Evolutionary conservation across 164 flowering plant genomes (phyloP), one percentile per base, ranked within the genome.

Genomic region (Tinospora cordifolia): DNA sequence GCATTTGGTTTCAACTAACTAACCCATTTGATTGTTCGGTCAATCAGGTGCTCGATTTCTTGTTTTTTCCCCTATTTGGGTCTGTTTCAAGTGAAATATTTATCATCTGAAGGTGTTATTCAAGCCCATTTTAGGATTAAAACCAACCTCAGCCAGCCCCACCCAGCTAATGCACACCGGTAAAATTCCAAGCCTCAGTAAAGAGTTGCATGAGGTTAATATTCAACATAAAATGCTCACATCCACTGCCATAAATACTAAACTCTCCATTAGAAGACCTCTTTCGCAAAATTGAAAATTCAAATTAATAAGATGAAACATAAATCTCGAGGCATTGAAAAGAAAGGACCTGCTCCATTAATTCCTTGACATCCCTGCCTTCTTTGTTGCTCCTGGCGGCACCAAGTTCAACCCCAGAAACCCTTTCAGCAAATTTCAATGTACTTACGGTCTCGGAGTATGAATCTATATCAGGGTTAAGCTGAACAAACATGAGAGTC

Each of bases 401-500:
- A 57, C 99, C 99, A 0, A 95, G 81, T 84, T 95, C 99, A 67
- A 95, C 89, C 26, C 99, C 99, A 24, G 99, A 92, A 22, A 87
- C 98, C 75, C 99, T 84, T 76, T 95, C 99, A 15, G 99, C 99
- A 83, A 95, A 92, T 81, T 92, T 95, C 74, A 95, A 80, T 51
- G 98, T 91, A 75, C 99, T 92, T 25, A 84, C 3, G 30, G 80
- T 81, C 84, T 95, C 99, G 36, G 90, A 81, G 78, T 81, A 88
- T 21, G 99, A 92, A 67, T 15, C 78, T 3, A 66, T 63, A 63
- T 95, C 99, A 27, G 99, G 97, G 77, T 92, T 95, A 51, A 95
- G 83, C 80, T 95, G 99, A 69, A 92, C 98, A 79, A 95, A 90
- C 99, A 95, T 92, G 22, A 95, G 87, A 12, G 98, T 95, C 87